Evolutionary conservation across 306 rosid genomes (phyloP).

Genomic region (Gynostemma pentaphyllum): DNA sequence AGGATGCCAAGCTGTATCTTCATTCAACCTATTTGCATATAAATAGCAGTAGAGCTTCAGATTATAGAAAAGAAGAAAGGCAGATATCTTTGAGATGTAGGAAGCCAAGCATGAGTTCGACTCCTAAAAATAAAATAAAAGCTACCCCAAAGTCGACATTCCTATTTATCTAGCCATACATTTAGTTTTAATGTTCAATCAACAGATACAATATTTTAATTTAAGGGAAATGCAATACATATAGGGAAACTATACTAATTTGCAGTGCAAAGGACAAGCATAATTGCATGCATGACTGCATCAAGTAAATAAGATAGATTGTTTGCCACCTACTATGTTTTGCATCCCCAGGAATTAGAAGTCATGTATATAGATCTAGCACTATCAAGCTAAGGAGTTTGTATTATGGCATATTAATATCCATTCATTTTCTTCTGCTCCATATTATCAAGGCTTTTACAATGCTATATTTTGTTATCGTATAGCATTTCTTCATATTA

Average conservation of each 20-base stretch:
- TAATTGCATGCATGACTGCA: background rate
- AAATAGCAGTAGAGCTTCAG: background rate
- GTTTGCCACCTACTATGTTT: background rate
- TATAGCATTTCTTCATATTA: background rate
- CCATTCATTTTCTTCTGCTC: background rate
- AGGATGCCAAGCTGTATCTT: conserved; percentile 98
- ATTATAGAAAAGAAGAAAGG: background rate
- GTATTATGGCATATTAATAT: background rate
- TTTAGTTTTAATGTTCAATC: background rate
- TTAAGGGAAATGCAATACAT: background rate
- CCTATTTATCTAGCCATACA: background rate
- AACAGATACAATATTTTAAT: background rate
- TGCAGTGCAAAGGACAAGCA: background rate
- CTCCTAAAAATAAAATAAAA: background rate
- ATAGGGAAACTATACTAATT: background rate
- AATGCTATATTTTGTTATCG: background rate
- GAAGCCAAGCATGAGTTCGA: background rate
- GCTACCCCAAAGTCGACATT: background rate
- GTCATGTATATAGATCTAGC: background rate
- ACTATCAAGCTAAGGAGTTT: background rate
- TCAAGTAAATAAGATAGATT: background rate
- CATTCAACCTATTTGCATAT: conserved; percentile 44
- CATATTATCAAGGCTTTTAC: background rate
- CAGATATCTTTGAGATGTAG: background rate
- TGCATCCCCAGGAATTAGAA: background rate